phyloP scores from a whole-genome alignment of 1,139 yeast genomes.

The Scheffersomyces illinoinensis region DNA sequence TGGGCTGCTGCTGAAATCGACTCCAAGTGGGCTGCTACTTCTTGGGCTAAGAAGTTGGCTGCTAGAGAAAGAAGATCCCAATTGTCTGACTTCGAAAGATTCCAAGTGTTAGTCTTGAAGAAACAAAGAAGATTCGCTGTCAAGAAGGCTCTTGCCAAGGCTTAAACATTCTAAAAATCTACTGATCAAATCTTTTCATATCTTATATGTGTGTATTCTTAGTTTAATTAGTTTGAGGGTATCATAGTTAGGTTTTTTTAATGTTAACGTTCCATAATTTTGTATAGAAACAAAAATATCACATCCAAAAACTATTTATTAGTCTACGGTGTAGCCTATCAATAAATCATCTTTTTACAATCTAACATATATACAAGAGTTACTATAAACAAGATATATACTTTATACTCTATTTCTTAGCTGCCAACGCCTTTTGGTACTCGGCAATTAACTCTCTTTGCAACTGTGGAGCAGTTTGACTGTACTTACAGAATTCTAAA shows the following conservation, averaged over 20 bases:
- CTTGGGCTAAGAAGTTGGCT: constrained; percentile 98
- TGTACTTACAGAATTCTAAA: constrained; percentile 88
- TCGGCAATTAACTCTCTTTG: constrained; percentile 90
- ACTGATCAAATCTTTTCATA: constrained; percentile 16
- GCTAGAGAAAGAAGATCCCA: constrained; percentile 90
- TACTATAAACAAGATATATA: constrained; percentile 1
- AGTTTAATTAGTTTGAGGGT: constrained; percentile 30
- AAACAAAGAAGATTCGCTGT: constrained; percentile 96
- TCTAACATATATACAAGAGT: background rate
- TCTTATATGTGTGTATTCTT: constrained; percentile 31
- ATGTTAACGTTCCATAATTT: constrained; percentile 29
- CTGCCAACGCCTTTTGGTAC: constrained; percentile 45
- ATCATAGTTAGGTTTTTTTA: constrained; percentile 33
- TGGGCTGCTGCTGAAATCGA: constrained; percentile 91
- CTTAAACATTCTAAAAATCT: constrained; percentile 21
- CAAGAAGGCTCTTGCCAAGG: constrained; percentile 60
- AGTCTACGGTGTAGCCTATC: background rate
- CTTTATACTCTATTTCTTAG: constrained; percentile 7
- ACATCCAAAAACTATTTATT: background rate
- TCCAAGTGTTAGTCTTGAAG: constrained; percentile 97
- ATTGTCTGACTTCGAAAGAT: constrained; percentile 97
- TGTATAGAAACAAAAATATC: constrained; percentile 1
- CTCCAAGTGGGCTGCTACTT: constrained; percentile 87
- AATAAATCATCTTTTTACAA: background rate
- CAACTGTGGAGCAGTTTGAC: constrained; percentile 87